Evolutionary conservation across 306 rosid species (phyloP), one percentile per base, ranked within the genome.

Genomic region (Fagus sylvatica): DNA sequence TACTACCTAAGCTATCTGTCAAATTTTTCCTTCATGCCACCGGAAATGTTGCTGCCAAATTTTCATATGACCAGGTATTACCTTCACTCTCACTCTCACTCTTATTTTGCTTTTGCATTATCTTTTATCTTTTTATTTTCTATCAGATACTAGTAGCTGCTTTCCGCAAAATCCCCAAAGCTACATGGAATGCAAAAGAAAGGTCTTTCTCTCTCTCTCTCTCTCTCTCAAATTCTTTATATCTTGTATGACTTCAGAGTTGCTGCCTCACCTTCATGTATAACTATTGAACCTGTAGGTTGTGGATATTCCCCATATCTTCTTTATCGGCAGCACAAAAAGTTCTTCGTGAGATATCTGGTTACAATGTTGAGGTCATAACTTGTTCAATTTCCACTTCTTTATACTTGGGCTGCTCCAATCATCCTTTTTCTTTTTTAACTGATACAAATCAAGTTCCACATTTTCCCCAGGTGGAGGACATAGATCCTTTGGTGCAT

Each of bases 111-210:
- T 77, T 19, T 77, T 81, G 83, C 33, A 28, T 53, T 75, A 17
- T 36, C 54, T 40, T 66, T 68, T 69, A 64, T 76, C 62, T 81
- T 40, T 66, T 68, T 69, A 64, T 76, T 67, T 81, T 83, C 69
- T 62, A 37, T 48, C 85, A 94, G 98, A 85, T 22, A 55, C 74
- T 92, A 55, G 80, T 95, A 59, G 81, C 82, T 77, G 93, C 93
- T 51, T 74, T 91, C 59, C 91, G 90, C 36, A 84, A 71, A 84
- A 87, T 92, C 71, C 89, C 95, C 54, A 95, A 85, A 81, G 85
- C 97, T 74, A 72, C 84, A 56, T 95, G 98, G 98, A 81, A 88
- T 82, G 91, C 90, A 8, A 92, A 87, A 71, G 98, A 92, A 82
- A 85, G 98, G 97, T 92, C 33, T 34, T 43, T 72, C 28, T 30